A percentile compares a stretch with the other conserved stretches of the same genome.
Conservation (phyloP, 2,329 filamentous ascomycete species). For the Calonectria pauciramosa region DNA sequence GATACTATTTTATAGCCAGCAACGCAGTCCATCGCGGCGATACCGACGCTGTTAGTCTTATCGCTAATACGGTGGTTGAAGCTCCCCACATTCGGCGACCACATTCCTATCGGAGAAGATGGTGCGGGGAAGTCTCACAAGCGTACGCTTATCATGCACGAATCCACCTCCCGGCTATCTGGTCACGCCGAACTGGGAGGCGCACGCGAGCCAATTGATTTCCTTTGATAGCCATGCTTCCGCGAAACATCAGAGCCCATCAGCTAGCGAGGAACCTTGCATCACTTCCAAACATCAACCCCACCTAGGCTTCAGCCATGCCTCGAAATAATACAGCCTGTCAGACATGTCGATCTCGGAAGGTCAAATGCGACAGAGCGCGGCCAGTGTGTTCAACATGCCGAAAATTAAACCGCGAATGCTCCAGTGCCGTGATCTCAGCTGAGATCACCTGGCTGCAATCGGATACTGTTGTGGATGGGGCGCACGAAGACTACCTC, state of each 20-base stretch:
- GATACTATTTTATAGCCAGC: not conserved
- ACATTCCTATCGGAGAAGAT: constrained; percentile 18
- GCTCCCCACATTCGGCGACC: constrained; percentile 13
- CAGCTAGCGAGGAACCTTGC: not conserved
- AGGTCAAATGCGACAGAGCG: constrained; percentile 21
- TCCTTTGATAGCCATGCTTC: not conserved
- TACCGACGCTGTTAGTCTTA: not conserved
- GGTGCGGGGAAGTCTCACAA: constrained; percentile 14
- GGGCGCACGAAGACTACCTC: not conserved
- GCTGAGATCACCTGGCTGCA: constrained; percentile 19
- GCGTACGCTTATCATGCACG: constrained; percentile 2
- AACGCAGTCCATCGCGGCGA: not conserved
- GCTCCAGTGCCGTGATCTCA: not conserved
- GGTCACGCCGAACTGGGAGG: not conserved
- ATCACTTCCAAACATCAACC: not conserved
- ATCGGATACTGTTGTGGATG: constrained; percentile 16
- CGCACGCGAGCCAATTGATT: not conserved
- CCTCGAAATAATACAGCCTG: constrained; percentile 12
- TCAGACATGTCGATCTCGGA: constrained; percentile 18
- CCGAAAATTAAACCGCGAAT: constrained; percentile 4
- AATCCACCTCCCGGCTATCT: constrained; percentile 1
- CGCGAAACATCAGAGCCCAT: not conserved
- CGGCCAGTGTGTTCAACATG: constrained; percentile 15
- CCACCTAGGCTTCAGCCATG: not conserved
- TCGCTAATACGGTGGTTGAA: not conserved